A percentile compares a stretch with the other conserved stretches of the same genome.
Conservation (phyloP, 176 grass and related monocot genomes). For the Microstegium vimineum region DNA sequence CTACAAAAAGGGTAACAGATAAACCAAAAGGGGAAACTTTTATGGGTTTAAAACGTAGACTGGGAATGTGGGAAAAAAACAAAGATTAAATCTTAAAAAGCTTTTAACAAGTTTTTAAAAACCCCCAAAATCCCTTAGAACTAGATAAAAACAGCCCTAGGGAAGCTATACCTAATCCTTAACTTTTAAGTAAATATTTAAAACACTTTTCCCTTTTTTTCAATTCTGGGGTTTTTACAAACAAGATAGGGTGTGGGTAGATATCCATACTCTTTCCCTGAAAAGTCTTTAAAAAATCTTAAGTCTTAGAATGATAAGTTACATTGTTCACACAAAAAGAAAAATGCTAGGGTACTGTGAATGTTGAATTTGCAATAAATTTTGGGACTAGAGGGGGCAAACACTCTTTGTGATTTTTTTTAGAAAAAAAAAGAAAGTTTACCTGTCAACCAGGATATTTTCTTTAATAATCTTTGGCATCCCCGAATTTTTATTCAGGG, state of each 20-base stretch:
- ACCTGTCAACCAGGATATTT: slow-evolving; percentile 65
- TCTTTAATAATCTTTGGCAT: too few species aligned
- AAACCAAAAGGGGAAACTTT: not conserved
- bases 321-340: not conserved
- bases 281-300: not conserved
- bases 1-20: slow-evolving; percentile 8
- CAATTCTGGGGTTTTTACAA: not conserved
- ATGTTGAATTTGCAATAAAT: not conserved
- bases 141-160: slow-evolving; percentile 1
- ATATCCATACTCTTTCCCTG: slow-evolving; percentile 18
- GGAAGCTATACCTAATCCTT: not conserved
- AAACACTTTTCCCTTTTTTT: slow-evolving; percentile 1
- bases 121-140: not conserved
- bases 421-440: slow-evolving; percentile 23
- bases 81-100: not conserved
- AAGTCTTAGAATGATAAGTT: not conserved
- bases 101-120: slow-evolving; percentile 3
- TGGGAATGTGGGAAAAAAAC: not conserved
- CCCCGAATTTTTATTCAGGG: too few species aligned
- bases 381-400: not conserved
- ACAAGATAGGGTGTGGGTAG: not conserved
- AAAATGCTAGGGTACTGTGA: slow-evolving; percentile 4
- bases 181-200: not conserved
- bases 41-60: not conserved
- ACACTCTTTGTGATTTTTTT: not conserved